A percentile compares a stretch with the other conserved stretches of the same genome.
phyloP scores from a whole-genome alignment of 441 rosid species.

The Jatropha podagrica region DNA sequence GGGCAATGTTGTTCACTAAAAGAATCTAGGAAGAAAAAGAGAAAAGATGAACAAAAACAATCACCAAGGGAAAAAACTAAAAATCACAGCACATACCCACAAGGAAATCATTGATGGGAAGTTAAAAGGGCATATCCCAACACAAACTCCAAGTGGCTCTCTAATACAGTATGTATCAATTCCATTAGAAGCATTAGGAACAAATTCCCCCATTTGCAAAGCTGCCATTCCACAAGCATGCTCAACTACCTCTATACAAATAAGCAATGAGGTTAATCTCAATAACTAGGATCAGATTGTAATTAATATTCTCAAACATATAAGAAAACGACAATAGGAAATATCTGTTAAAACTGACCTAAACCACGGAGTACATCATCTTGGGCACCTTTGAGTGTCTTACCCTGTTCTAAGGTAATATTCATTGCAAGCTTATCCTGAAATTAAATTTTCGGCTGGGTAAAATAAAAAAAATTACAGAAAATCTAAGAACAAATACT shows the following conservation, averaged over 20 bases:
- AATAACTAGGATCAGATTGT: conserved; percentile 7
- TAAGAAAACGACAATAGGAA: conserved; percentile 13
- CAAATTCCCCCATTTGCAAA: conserved; percentile 56
- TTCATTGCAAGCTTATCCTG: conserved; percentile 58
- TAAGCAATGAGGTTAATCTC: conserved; percentile 18
- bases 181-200: conserved; percentile 51
- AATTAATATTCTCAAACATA: conserved; percentile 9
- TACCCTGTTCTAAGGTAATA: conserved; percentile 56
- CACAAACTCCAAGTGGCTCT: conserved; percentile 57
- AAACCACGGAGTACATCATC: conserved; percentile 37
- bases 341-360: conserved; percentile 30
- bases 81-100: conserved; percentile 40
- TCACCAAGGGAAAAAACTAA: conserved; percentile 9
- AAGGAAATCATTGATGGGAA: conserved; percentile 52
- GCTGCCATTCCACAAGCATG: conserved; percentile 66
- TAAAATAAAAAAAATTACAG: neutral
- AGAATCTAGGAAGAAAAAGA: neutral
- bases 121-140: conserved; percentile 56
- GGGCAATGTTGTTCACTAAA: neutral
- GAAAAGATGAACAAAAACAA: conserved; percentile 11
- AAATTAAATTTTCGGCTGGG: conserved; percentile 13
- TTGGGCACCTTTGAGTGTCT: conserved; percentile 29
- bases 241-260: conserved; percentile 54
- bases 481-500: neutral
- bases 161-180: conserved; percentile 52